Evolutionary conservation across 306 rosid species (phyloP).

Genomic region (Dalbergia oliveri): DNA sequence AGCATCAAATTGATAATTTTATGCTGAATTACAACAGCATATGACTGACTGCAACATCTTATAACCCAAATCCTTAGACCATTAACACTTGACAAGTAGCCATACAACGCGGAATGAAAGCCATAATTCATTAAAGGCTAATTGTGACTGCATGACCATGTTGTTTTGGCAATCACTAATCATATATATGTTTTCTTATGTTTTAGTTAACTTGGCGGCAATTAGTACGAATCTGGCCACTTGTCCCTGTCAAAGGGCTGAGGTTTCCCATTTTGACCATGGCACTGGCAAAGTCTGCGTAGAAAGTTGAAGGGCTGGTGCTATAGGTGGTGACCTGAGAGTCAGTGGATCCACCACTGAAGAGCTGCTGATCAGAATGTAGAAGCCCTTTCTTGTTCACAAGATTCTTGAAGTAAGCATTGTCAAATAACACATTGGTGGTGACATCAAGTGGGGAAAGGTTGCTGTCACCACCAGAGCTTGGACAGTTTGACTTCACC

Average conservation of each 20-base stretch:
- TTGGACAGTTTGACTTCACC: conserved; percentile 58
- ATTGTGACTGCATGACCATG: conserved; percentile 10
- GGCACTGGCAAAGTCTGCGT: conserved; percentile 65
- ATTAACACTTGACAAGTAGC: conserved; percentile 2
- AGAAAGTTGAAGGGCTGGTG: conserved; percentile 52
- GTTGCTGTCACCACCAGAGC: conserved; percentile 57
- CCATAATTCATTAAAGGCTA: conserved; percentile 19
- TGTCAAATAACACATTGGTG: conserved; percentile 64
- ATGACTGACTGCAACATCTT: conserved; percentile 10
- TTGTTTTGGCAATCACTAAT: background rate
- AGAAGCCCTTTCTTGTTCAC: conserved; percentile 58
- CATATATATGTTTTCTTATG: background rate
- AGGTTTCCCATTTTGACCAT: conserved; percentile 78
- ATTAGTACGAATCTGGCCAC: conserved; percentile 67
- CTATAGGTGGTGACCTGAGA: conserved; percentile 54
- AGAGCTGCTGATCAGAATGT: conserved; percentile 64
- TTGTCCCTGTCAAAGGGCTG: conserved; percentile 63
- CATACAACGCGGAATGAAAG: background rate
- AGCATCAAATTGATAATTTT: background rate
- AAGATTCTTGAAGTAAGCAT: conserved; percentile 60
- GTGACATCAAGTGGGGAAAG: conserved; percentile 70
- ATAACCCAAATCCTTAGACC: conserved; percentile 15
- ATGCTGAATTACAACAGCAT: background rate
- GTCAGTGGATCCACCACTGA: conserved; percentile 55
- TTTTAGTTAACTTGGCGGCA: conserved; percentile 61